Base-by-base conservation (phyloP, 352 stramenopile genomes). In the Globisporangium cederbergense region DNA sequence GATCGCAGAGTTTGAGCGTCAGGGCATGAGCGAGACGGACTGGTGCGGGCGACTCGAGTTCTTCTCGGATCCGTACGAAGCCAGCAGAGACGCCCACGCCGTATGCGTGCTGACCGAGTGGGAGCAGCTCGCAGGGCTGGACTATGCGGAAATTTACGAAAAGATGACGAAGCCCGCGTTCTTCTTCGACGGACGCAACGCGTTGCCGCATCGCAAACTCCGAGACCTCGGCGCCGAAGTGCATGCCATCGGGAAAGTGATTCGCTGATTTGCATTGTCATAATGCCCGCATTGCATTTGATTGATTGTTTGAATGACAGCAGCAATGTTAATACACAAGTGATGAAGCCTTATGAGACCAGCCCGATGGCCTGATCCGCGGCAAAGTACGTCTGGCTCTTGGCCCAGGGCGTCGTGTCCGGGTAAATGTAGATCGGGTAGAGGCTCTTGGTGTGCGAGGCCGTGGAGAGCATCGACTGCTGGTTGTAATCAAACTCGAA, bases 111-210 rank as follows among this genome's bases (percentile, higher is more conserved):
- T 65, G 34, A 65, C 45, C 13, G 60, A 66, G 40, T 66, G 60
- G 52, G 97, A 99, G 70, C 88, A 98, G 81, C 99, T 99, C 84
- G 98, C 98, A 83, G 88, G 83, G 11, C 89, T 98, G 42, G 97
- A 99, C 78, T 99, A 98, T 80, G 72, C 96, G 55, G 81, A 79
- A 28, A 98, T 99, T 70, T 99, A 98, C 72, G 77, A 91, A 10
- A 70, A 64, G 50, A 99, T 99, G 98, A 77, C 87, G 55, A 99
- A 99, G 81, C 98, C 98, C 10, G 98, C 98, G 25, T 99, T 99
- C 83, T 79, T 99, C 59, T 99, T 99, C 71, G 98, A 99, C 81
- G 98, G 98, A 36, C 91, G 98, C 55, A 99, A 99, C 74, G 90
- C 99, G 62, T 76, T 99, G 43, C 93, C 98, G 53, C 95, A 98